Evolutionary conservation across 306 rosid species (phyloP), one percentile per base, ranked within the genome.

Genomic region (Ochetophila trinervis): DNA sequence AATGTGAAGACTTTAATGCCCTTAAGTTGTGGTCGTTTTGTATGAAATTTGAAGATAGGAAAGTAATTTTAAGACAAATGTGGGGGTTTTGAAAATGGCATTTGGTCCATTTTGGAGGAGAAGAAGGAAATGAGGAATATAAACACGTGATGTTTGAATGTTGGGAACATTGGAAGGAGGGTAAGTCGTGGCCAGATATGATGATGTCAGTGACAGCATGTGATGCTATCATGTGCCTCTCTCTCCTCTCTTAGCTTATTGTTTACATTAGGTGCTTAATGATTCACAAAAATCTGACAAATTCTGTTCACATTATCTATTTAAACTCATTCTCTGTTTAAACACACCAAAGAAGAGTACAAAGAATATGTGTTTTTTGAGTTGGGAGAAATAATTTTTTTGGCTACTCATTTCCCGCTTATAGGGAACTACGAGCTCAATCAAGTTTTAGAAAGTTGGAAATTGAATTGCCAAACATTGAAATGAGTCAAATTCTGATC

Each of bases 81-180:
- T 30, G 61, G 66, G 6, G 54, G 23, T 16, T 12, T 35, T 59
- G 57, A 47, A 54, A 64, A 53, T 70, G 32, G 64, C 45, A 53
- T 49, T 45, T 61, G 60, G 50, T 44, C 7, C 17, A 54, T n/a
- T 40, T 8, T 10, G 45, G 62, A 53, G 81, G 65, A 50, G 21
- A n/a, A 50, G 23, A 17, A 50, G 50, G 69, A 34, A 72, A 49
- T 37, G 42, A 62, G 30, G 52, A 53, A 72, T 76, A 64, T 30
- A 60, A 71, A 70, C 83, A 73, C 68, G 80, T 78, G 79, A 71
- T 85, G 96, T 87, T 79, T 70, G 91, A 90, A 81, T 87, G 78
- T 78, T 76, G 88, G 82, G 77, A 77, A 68, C 84, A 82, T 44
- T 52, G 84, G 42, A 58, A 83, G 69, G 83, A 73, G 73, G 71